phyloP scores from a whole-genome alignment of 768 basidiomycete species.

The Pleurotus giganteus region DNA sequence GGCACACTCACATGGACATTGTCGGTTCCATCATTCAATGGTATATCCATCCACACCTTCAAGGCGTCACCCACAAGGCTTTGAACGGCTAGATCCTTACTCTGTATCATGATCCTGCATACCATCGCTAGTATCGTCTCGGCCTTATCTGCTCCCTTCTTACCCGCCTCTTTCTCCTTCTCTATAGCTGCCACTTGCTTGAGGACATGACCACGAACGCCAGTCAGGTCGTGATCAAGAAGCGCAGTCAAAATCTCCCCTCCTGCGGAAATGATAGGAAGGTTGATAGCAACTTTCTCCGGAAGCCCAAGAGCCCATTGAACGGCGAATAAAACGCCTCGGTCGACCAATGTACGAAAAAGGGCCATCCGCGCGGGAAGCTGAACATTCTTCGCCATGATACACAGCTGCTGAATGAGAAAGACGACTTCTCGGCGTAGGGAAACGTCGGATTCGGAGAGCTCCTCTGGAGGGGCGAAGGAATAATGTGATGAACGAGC shows the following conservation, averaged over 20 bases:
- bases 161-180: slow-evolving; percentile 55
- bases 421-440: slow-evolving; percentile 77
- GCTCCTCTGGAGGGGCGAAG: slow-evolving; percentile 55
- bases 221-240: slow-evolving; percentile 88
- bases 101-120: slow-evolving; percentile 74
- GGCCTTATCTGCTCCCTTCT: slow-evolving; percentile 58
- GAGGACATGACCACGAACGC: slow-evolving; percentile 80
- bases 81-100: slow-evolving; percentile 83
- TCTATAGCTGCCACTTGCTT: slow-evolving; percentile 77
- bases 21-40: slow-evolving; percentile 43
- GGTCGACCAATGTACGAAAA: slow-evolving; percentile 85
- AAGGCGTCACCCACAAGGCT: slow-evolving; percentile 89
- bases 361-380: slow-evolving; percentile 80
- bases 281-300: slow-evolving; percentile 49
- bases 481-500: slow-evolving; percentile 33
- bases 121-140: slow-evolving; percentile 76
- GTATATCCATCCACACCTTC: slow-evolving; percentile 79
- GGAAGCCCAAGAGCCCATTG: slow-evolving; percentile 86
- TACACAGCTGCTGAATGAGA: slow-evolving; percentile 88
- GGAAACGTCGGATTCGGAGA: slow-evolving; percentile 51
- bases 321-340: slow-evolving; percentile 85
- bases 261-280: slow-evolving; percentile 71
- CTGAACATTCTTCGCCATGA: slow-evolving; percentile 97
- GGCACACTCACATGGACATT: slow-evolving; percentile 28
- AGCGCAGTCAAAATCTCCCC: slow-evolving; percentile 84